Percentiles rank a stretch among this genome's conserved stretches.
phyloP scores from a whole-genome alignment of 768 basidiomycete species.

The Podaxis sp. region DNA sequence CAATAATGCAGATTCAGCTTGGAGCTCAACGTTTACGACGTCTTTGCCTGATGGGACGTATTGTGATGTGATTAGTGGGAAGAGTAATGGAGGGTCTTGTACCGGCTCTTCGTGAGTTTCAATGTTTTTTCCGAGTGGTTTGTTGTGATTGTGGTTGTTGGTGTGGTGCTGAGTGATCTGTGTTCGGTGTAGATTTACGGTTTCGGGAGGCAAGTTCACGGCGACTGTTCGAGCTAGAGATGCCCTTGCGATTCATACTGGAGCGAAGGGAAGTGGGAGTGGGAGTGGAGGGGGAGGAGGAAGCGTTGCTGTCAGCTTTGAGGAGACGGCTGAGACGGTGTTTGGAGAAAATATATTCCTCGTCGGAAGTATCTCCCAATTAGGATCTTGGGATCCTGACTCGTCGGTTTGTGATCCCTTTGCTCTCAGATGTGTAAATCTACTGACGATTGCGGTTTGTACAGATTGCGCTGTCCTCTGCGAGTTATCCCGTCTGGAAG shows the following conservation, averaged over 20 bases:
- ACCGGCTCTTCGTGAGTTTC: conserved; percentile 47
- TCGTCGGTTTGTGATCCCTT: conserved; percentile 37
- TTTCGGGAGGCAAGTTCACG: conserved; percentile 49
- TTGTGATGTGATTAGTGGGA: conserved; percentile 64
- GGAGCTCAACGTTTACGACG: conserved; percentile 58
- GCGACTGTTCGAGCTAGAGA: conserved; percentile 50
- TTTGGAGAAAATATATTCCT: conserved; percentile 66
- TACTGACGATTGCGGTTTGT: background rate
- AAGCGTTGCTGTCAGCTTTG: conserved; percentile 45
- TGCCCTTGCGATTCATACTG: conserved; percentile 58
- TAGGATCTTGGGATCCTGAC: conserved; percentile 51
- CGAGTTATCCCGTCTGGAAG: conserved; percentile 55
- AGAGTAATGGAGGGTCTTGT: conserved; percentile 40
- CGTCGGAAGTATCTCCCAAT: conserved; percentile 53
- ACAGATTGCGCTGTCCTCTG: conserved; percentile 53
- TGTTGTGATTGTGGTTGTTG: background rate
- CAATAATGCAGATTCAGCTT: conserved; percentile 58
- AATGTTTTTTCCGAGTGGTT: background rate
- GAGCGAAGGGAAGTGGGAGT: conserved; percentile 33
- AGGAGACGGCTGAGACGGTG: conserved; percentile 54
- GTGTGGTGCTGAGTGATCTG: background rate
- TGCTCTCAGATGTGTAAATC: background rate
- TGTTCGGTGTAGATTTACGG: conserved; percentile 40
- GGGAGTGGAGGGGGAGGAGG: conserved; percentile 19
- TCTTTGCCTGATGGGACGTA: conserved; percentile 58